phyloP scores from a whole-genome alignment of 495 filamentous ascomycete species.

The Xylaria flabelliformis region DNA sequence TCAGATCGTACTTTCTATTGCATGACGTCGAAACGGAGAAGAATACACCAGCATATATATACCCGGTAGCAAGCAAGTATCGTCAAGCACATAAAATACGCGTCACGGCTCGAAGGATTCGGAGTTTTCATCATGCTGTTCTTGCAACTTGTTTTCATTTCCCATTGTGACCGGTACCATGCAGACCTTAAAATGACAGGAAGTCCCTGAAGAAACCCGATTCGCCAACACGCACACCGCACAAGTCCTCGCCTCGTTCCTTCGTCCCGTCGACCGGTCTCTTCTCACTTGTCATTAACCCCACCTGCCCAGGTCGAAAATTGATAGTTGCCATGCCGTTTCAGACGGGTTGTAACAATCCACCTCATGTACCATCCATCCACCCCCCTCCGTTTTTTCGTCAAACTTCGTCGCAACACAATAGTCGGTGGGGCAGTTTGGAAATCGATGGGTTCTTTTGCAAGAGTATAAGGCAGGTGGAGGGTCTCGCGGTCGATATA shows the following conservation, averaged over 20 bases:
- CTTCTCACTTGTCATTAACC: conserved; percentile 16
- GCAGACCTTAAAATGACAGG: conserved; percentile 37
- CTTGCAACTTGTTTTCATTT: conserved; percentile 41
- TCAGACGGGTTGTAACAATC: neutral
- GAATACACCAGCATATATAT: neutral
- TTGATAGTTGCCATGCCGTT: conserved; percentile 8
- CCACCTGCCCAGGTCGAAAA: conserved; percentile 27
- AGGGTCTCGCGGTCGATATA: conserved; percentile 35
- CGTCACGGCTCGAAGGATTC: neutral
- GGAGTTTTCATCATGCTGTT: conserved; percentile 20
- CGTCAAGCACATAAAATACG: neutral
- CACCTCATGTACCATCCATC: neutral
- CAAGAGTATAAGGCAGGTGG: conserved; percentile 11
- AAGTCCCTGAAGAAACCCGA: conserved; percentile 38
- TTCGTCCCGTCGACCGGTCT: conserved; percentile 20
- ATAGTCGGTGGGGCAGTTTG: conserved; percentile 25
- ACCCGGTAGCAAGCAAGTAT: neutral
- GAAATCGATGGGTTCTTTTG: conserved; percentile 28
- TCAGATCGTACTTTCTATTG: neutral
- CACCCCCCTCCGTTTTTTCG: neutral
- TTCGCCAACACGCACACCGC: conserved; percentile 28
- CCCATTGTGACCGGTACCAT: conserved; percentile 42
- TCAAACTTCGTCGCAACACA: conserved; percentile 15
- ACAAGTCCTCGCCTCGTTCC: conserved; percentile 29
- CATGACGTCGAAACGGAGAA: neutral